phyloP scores from a whole-genome alignment of 2,329 filamentous ascomycete species.

The Rhynchosporium agropyri region DNA sequence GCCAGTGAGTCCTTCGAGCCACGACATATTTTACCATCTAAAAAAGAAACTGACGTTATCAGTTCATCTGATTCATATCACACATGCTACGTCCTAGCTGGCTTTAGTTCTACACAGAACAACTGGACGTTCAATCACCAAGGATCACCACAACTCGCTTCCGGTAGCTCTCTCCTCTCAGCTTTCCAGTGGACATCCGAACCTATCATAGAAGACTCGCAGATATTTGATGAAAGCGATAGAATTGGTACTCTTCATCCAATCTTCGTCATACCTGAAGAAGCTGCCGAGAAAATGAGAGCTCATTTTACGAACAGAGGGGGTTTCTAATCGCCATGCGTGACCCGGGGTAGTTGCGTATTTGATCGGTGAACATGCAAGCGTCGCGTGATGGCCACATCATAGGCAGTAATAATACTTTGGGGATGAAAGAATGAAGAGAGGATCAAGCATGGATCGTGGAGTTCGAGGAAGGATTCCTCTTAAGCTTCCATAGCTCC shows the following conservation, averaged over 20 bases:
- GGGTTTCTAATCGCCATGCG: conserved; percentile 30
- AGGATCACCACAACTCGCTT: conserved; percentile 42
- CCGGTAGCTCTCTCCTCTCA: conserved; percentile 38
- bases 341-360: background rate
- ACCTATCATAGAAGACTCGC: conserved; percentile 52
- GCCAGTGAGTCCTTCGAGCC: conserved; percentile 63
- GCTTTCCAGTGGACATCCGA: conserved; percentile 47
- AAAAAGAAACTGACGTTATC: conserved; percentile 25
- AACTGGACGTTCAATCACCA: conserved; percentile 52
- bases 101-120: conserved; percentile 81
- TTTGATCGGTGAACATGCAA: background rate
- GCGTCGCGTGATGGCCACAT: background rate
- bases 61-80: conserved; percentile 87
- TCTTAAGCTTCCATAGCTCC: background rate
- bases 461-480: background rate
- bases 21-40: background rate
- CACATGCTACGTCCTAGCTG: conserved; percentile 87
- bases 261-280: conserved; percentile 80
- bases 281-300: conserved; percentile 42
- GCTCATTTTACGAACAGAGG: conserved; percentile 39
- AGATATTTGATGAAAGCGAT: conserved; percentile 72
- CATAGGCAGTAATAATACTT: background rate
- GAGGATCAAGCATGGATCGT: background rate
- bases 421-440: background rate
- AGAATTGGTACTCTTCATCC: conserved; percentile 74